phyloP scores from a whole-genome alignment of 441 rosid species.

The Capsella rubella region DNA sequence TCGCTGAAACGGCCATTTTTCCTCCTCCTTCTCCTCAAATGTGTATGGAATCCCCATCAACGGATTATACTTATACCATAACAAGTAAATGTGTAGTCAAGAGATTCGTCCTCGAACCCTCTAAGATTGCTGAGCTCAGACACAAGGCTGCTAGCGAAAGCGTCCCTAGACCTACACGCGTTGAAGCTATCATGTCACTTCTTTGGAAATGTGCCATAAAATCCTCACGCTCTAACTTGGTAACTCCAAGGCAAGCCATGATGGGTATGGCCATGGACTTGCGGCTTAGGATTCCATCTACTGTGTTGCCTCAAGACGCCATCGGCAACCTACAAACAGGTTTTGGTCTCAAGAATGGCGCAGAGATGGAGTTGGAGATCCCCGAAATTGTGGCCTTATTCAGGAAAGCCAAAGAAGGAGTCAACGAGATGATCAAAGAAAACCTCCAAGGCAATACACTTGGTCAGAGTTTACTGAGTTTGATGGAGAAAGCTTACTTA shows the following conservation, averaged over 20 bases:
- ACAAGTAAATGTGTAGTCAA: conserved; percentile 25
- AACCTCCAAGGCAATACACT: conserved; percentile 13
- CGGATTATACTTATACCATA: not conserved
- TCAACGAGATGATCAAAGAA: conserved; percentile 10
- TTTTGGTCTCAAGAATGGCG: not conserved
- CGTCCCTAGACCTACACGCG: conserved; percentile 44
- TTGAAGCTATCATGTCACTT: conserved; percentile 50
- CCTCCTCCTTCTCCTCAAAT: conserved; percentile 32
- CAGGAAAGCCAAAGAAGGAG: conserved; percentile 41
- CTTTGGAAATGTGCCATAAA: conserved; percentile 45
- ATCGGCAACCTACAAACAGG: conserved; percentile 41
- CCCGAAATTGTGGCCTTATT: conserved; percentile 20
- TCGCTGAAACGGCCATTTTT: conserved; percentile 29
- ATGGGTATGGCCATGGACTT: conserved; percentile 44
- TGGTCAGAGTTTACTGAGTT: not conserved
- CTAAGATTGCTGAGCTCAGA: conserved; percentile 35
- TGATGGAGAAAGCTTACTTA: not conserved
- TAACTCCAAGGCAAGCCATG: conserved; percentile 4
- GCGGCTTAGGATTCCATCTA: conserved; percentile 39
- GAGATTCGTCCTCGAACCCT: conserved; percentile 43
- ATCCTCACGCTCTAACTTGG: conserved; percentile 31
- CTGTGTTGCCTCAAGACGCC: conserved; percentile 27
- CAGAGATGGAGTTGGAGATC: conserved; percentile 13
- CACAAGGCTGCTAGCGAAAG: conserved; percentile 29
- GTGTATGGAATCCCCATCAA: not conserved